Evolutionary conservation across 805 yeast genomes (phyloP).

Genomic region (Starmerella potacharoeniae): DNA sequence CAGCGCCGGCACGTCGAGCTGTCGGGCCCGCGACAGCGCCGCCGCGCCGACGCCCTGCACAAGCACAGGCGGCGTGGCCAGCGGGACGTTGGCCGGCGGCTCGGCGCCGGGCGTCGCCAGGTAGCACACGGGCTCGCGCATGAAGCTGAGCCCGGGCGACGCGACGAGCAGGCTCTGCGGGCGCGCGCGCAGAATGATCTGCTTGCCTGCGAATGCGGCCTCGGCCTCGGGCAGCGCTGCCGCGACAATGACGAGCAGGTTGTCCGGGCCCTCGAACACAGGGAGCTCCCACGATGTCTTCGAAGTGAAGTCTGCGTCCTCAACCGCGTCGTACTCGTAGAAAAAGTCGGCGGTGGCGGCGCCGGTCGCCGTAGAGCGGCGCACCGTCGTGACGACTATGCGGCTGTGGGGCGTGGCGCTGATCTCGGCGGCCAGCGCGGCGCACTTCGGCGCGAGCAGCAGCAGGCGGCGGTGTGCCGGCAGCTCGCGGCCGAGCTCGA

Average conservation of each 20-base stretch:
- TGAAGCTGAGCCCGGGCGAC: constrained; percentile 20
- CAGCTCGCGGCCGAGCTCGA: neutral
- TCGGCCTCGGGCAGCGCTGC: constrained; percentile 16
- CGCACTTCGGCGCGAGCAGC: constrained; percentile 13
- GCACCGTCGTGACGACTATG: neutral
- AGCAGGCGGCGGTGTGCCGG: constrained; percentile 1
- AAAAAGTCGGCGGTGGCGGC: neutral
- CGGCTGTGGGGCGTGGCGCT: constrained; percentile 4
- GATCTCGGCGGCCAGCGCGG: neutral
- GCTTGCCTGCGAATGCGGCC: constrained; percentile 14
- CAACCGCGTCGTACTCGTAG: constrained; percentile 12
- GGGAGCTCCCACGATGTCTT: neutral
- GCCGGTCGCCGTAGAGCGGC: neutral
- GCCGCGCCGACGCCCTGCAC: constrained; percentile 28
- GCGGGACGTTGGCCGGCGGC: constrained; percentile 8
- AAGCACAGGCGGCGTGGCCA: constrained; percentile 25
- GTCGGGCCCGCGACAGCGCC: constrained; percentile 24
- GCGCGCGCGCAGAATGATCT: constrained; percentile 3
- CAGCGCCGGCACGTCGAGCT: constrained; percentile 16
- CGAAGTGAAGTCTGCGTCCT: constrained; percentile 4
- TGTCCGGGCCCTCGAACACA: constrained; percentile 2
- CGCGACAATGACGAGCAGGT: constrained; percentile 4
- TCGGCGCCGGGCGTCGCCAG: constrained; percentile 1
- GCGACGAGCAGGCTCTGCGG: constrained; percentile 10
- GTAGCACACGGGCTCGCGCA: constrained; percentile 8